phyloP scores from a whole-genome alignment of 768 basidiomycete genomes.

The Mycena alexandri region DNA sequence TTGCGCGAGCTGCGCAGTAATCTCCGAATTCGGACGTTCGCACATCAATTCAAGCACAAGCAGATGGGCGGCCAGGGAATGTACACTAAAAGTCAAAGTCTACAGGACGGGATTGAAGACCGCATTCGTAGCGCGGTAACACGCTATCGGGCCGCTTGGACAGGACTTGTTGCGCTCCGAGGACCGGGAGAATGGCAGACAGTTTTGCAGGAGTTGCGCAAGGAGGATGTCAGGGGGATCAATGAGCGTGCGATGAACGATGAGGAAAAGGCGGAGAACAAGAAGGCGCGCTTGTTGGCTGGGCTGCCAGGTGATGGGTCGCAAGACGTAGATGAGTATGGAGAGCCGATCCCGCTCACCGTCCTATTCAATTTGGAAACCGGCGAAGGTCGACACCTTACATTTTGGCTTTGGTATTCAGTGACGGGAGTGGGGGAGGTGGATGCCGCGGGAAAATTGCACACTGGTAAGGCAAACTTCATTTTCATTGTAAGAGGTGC shows the following conservation, averaged over 20 bases:
- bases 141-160: conserved; percentile 13
- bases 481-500: background rate
- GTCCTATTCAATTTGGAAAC: conserved; percentile 18
- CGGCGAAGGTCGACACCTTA: conserved; percentile 25
- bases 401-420: conserved; percentile 40
- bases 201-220: conserved; percentile 13
- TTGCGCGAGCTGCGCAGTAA: conserved; percentile 35
- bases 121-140: conserved; percentile 2
- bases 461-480: conserved; percentile 17
- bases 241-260: conserved; percentile 30
- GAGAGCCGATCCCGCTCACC: background rate
- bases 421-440: background rate
- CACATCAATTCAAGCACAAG: conserved; percentile 34
- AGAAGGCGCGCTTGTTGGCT: conserved; percentile 21
- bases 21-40: conserved; percentile 35
- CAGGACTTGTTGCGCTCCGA: conserved; percentile 18
- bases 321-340: background rate
- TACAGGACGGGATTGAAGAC: conserved; percentile 35
- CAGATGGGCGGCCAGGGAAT: conserved; percentile 31
- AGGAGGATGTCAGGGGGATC: conserved; percentile 32
- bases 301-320: background rate
- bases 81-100: conserved; percentile 30
- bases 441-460: background rate
- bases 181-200: conserved; percentile 32
- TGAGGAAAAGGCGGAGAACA: conserved; percentile 36